Base-by-base conservation (phyloP, 1,284 basidiomycete species). In the Leccinum variabile region DNA sequence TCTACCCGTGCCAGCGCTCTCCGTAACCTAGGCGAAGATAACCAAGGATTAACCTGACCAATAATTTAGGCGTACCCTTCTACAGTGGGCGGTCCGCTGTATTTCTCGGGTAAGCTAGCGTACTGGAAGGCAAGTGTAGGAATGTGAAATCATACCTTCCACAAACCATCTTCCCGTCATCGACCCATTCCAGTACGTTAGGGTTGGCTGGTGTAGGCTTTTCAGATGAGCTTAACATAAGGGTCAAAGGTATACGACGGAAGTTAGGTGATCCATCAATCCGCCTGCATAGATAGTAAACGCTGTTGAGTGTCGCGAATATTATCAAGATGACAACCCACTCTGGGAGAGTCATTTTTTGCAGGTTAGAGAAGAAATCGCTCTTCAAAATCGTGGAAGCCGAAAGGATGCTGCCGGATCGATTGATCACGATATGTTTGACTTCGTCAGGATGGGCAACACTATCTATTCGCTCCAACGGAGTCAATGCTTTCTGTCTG, bases 301-400 rank as follows among this genome's bases (percentile, higher is more conserved):
- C 3, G 13, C 49, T 10, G 5, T 50, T 65, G 55, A 64, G 62
- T 8, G 30, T 54, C 50, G 54, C 32, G 22, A n/a, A 14, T 18
- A 46, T 54, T 44, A 10, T n/a, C 13, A 59, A 1, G 4, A 49
- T 39, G 13, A 57, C 33, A 37, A 80, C 89, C 60, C 68, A 95
- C 90, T 97, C 96, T 0, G 94, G 92, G 4, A 98, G 79, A 11
- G 92, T 92, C 88, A 97, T 94, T 79, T 97, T 97, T 78, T 98
- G 96, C 56, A 98, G 74, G 67, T 94, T 94, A 2, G 88, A 89
- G 84, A 98, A 98, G 80, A 98, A 96, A 76, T 98, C 96, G 61
- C 93, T 96, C 80, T 99, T 99, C 72, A 99, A 82, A 70, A 99
- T 98, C 1, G 95, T 97, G 13, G 90, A 94, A 0, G 93, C 91